These are phyloP conservation scores for Carpinus viminea DNA, from an alignment of 306 rosid genomes.

Conservation along the genomic window DNA sequence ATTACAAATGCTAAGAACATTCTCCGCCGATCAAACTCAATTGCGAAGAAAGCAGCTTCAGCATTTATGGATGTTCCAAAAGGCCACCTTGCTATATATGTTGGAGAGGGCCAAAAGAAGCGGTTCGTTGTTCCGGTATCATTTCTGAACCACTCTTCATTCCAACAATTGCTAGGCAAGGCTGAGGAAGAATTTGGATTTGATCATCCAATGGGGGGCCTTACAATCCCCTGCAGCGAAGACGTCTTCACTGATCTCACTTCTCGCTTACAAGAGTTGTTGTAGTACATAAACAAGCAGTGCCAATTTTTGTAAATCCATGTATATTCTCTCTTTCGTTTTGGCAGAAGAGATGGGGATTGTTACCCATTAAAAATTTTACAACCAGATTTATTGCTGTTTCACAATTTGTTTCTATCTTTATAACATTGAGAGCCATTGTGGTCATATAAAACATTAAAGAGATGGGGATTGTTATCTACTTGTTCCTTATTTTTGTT, in stretches of 20 bases:
- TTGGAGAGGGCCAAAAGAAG: constrained; percentile 47
- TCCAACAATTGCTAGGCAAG: constrained; percentile 37
- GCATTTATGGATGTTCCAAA: constrained; percentile 33
- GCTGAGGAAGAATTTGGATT: constrained; percentile 53
- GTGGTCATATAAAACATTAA: too few species aligned
- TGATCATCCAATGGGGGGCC: constrained; percentile 53
- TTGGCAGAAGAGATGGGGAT: not conserved
- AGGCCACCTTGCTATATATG: constrained; percentile 51
- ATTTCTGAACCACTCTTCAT: constrained; percentile 40
- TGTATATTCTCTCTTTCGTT: not conserved
- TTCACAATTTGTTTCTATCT: too few species aligned
- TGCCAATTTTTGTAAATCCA: not conserved
- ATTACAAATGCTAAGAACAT: constrained; percentile 18
- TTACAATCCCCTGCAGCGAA: constrained; percentile 53
- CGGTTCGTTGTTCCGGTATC: constrained; percentile 41
- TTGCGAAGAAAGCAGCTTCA: constrained; percentile 23
- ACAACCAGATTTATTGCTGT: too few species aligned
- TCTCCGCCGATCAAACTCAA: constrained; percentile 4
- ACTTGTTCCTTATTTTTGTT: too few species aligned
- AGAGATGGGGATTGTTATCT: too few species aligned
- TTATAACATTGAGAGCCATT: too few species aligned
- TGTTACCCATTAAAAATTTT: too few species aligned
- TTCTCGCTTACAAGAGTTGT: constrained; percentile 25
- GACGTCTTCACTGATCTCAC: constrained; percentile 33
- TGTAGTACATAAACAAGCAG: not conserved